Evolutionary conservation across 2,329 filamentous ascomycete genomes (phyloP).

Genomic region (Aureobasidium leucospermi): DNA sequence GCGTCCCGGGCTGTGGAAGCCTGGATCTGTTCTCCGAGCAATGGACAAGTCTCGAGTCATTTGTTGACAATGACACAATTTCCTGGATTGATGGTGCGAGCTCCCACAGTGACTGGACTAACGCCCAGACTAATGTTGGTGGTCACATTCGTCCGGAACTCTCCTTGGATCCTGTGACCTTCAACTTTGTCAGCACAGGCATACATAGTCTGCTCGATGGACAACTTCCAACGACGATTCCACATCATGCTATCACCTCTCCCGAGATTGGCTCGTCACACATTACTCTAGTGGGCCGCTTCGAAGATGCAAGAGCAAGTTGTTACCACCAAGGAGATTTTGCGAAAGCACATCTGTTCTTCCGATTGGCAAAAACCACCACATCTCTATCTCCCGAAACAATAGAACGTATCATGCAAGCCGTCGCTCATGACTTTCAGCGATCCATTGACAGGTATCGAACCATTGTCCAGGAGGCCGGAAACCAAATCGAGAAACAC

Average conservation of each 20-base stretch:
- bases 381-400: conserved; percentile 52
- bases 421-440: conserved; percentile 57
- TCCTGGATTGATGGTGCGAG: background rate
- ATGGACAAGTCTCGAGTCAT: background rate
- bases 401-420: conserved; percentile 60
- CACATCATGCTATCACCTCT: background rate
- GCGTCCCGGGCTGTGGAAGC: background rate
- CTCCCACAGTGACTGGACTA: too few relatives aligned
- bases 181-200: background rate
- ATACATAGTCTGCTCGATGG: background rate
- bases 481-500: conserved; percentile 74
- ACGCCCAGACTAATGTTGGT: background rate
- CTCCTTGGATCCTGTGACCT: background rate
- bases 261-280: background rate
- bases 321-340: conserved; percentile 11
- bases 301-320: background rate
- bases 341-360: background rate
- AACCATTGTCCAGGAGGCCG: conserved; percentile 59
- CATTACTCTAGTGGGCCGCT: background rate
- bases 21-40: background rate
- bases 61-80: background rate
- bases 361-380: background rate
- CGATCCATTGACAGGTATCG: conserved; percentile 7
- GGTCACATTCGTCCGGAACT: background rate
- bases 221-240: too few relatives aligned